Evolutionary conservation across 805 yeast species (phyloP).

Genomic region (Barnettozyma sucrosica): DNA sequence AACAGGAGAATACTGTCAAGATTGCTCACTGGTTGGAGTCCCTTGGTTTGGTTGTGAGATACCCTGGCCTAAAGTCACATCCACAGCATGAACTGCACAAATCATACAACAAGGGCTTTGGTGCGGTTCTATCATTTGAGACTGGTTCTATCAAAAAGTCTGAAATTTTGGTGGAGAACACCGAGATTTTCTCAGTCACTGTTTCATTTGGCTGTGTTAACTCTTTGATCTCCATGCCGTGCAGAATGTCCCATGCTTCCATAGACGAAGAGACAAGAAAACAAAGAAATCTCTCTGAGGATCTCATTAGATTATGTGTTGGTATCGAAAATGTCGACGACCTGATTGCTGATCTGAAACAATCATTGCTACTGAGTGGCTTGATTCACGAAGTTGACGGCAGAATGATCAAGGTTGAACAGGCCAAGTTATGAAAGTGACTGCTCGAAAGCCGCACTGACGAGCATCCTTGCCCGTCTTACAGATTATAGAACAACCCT

Average conservation of each 20-base stretch:
- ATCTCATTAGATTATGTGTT: conserved; percentile 80
- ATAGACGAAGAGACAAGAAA: conserved; percentile 82
- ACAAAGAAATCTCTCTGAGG: conserved; percentile 90
- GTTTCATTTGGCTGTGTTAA: conserved; percentile 94
- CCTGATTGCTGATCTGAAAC: conserved; percentile 70
- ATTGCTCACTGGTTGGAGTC: conserved; percentile 69
- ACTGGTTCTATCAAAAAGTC: conserved; percentile 68
- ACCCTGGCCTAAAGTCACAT: conserved; percentile 77
- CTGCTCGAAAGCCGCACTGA: no score
- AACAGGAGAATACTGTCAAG: conserved; percentile 72
- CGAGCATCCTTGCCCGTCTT: neutral
- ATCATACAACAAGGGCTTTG: conserved; percentile 75
- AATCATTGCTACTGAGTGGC: conserved; percentile 65
- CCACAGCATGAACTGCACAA: conserved; percentile 78
- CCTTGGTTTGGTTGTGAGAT: conserved; percentile 64
- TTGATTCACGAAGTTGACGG: conserved; percentile 34
- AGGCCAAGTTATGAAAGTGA: conserved; percentile 20
- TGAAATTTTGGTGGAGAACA: conserved; percentile 67
- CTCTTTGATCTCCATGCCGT: conserved; percentile 88
- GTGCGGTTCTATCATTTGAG: conserved; percentile 85
- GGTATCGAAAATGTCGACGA: conserved; percentile 86
- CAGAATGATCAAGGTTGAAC: conserved; percentile 17
- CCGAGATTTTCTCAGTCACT: conserved; percentile 78
- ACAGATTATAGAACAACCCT: neutral
- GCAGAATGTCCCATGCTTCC: conserved; percentile 96